Conservation (phyloP, 2,329 filamentous ascomycete species). For the Macrophomina phaseolina region DNA sequence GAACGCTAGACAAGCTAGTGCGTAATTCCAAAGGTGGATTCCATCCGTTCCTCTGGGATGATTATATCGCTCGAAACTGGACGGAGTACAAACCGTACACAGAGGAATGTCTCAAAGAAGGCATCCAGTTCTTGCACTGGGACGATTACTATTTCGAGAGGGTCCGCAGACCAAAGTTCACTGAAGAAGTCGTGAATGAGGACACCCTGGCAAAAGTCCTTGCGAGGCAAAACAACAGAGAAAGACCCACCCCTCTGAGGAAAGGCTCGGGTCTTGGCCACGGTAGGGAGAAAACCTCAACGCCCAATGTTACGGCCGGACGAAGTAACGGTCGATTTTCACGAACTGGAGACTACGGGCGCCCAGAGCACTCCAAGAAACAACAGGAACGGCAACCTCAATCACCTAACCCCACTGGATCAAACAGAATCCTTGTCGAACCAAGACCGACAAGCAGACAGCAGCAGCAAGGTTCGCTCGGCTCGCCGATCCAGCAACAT, state of each 20-base stretch:
- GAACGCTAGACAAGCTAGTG: conserved; percentile 38
- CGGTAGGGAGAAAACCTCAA: neutral
- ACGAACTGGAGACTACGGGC: neutral
- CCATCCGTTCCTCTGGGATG: conserved; percentile 47
- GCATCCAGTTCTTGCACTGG: conserved; percentile 37
- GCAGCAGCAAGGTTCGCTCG: neutral
- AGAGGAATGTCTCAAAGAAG: conserved; percentile 33
- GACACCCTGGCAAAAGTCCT: conserved; percentile 18
- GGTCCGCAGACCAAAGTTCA: conserved; percentile 37
- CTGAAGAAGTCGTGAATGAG: conserved; percentile 34
- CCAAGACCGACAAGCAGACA: neutral
- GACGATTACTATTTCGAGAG: conserved; percentile 43
- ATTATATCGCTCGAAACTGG: conserved; percentile 44
- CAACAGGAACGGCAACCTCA: neutral
- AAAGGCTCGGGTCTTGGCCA: neutral
- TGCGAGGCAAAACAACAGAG: conserved; percentile 17
- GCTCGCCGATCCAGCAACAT: neutral
- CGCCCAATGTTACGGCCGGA: neutral
- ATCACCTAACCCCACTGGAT: neutral
- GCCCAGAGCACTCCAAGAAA: neutral
- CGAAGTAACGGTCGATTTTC: neutral
- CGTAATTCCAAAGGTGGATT: conserved; percentile 40
- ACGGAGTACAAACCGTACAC: conserved; percentile 41
- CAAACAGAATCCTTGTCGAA: neutral
- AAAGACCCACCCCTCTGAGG: neutral